Conservation (phyloP, 148 eudicot species). For the Cornus kousa region DNA sequence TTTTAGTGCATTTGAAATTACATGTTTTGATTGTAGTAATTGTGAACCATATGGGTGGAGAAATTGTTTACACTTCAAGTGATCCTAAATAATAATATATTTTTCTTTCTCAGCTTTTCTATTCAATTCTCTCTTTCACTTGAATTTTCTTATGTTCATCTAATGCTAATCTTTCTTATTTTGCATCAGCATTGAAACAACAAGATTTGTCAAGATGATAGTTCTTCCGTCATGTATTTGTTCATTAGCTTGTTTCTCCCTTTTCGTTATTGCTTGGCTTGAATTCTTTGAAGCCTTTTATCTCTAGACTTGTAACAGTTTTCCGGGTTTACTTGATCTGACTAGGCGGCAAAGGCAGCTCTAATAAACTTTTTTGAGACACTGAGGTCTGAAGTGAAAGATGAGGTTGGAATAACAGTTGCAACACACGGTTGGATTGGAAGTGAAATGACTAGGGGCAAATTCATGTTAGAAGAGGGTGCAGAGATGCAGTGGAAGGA, state of each 20-base stretch:
- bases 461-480: conserved; percentile 69
- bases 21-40: no score
- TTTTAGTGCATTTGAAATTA: no score
- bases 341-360: conserved; percentile 93
- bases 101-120: no score
- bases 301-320: neutral
- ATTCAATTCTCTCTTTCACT: no score
- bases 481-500: conserved; percentile 93
- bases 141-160: neutral
- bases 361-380: conserved; percentile 90
- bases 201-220: no score
- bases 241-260: no score
- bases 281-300: neutral
- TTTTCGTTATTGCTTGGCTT: neutral
- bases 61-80: no score
- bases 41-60: no score
- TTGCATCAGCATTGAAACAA: neutral
- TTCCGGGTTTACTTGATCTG: neutral
- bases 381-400: conserved; percentile 72
- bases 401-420: conserved; percentile 76
- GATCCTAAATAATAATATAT: no score
- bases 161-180: neutral
- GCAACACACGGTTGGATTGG: conserved; percentile 98
- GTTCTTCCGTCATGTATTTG: neutral
- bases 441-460: conserved; percentile 61